phyloP scores from a whole-genome alignment of 225 moss, liverwort and hornwort genomes.

The Asterella californica region DNA sequence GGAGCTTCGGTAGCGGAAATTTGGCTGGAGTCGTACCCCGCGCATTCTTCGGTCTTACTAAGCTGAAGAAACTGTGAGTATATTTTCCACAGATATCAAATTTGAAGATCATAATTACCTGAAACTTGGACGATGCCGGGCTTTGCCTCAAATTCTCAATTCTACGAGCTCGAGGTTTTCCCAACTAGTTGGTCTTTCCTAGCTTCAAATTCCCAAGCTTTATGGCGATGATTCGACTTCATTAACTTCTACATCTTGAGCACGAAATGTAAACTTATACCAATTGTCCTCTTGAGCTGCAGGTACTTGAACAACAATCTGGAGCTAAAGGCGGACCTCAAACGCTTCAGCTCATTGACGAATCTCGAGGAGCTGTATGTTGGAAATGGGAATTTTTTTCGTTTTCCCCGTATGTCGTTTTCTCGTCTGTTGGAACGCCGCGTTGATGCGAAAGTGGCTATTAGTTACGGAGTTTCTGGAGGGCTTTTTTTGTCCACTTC shows the following conservation, averaged over 20 bases:
- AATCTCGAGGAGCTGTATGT: constrained; percentile 16
- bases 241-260: not conserved
- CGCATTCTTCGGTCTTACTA: constrained; percentile 8
- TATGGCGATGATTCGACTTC: not conserved
- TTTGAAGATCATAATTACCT: too few relatives aligned
- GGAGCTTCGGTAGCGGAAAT: not conserved
- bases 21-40: constrained; percentile 9
- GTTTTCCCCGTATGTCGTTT: not conserved
- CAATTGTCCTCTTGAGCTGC: not conserved
- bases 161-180: too few relatives aligned
- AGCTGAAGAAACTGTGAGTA: constrained; percentile 3
- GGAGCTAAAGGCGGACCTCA: not conserved
- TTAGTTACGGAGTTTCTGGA: not conserved
- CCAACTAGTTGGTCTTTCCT: not conserved
- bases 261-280: too few relatives aligned
- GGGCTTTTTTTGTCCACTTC: too few relatives aligned
- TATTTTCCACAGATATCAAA: not conserved
- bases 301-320: constrained; percentile 9
- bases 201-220: not conserved
- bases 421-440: not conserved
- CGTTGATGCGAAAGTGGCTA: too few relatives aligned
- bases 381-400: not conserved
- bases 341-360: not conserved
- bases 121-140: too few relatives aligned
- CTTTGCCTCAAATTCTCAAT: too few relatives aligned